Percentiles rank a stretch among this genome's conserved stretches.
phyloP scores from a whole-genome alignment of 202 grass and related monocot species.

The Thinopyrum obtusiflorum region DNA sequence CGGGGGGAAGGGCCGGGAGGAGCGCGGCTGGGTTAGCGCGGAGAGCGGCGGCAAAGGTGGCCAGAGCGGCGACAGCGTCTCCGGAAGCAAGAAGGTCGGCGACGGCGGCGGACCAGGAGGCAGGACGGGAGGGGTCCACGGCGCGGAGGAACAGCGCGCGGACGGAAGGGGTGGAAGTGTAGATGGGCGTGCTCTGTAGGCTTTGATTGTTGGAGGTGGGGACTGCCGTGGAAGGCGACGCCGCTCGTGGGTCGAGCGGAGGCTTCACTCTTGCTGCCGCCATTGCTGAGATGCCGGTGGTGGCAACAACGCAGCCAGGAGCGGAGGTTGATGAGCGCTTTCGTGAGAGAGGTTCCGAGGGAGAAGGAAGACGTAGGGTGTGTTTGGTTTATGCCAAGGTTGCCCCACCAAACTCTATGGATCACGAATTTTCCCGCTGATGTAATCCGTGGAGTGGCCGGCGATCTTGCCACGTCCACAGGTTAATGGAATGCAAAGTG shows the following conservation, averaged over 20 bases:
- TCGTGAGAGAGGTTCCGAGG: neutral
- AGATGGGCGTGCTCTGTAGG: neutral
- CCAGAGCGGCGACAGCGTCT: conserved; percentile 51
- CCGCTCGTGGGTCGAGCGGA: neutral
- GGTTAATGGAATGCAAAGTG: too few species aligned
- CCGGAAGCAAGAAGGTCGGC: conserved; percentile 66
- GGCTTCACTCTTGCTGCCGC: conserved; percentile 16
- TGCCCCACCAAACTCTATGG: too few species aligned
- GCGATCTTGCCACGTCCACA: too few species aligned
- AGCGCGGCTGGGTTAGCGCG: conserved; percentile 49
- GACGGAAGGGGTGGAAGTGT: conserved; percentile 29
- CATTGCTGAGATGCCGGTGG: conserved; percentile 20
- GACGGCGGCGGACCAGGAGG: conserved; percentile 75
- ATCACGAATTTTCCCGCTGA: too few species aligned
- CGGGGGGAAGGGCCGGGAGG: conserved; percentile 52
- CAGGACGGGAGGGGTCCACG: conserved; percentile 54
- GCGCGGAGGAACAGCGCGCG: conserved; percentile 54
- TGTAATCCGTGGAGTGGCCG: too few species aligned
- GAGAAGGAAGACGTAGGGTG: too few species aligned
- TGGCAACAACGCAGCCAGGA: neutral
- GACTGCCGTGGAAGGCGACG: neutral
- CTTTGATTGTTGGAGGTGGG: neutral
- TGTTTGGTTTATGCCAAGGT: too few species aligned
- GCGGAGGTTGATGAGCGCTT: neutral
- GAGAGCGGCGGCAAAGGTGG: conserved; percentile 53